These are phyloP conservation scores for Nicotiana tomentosiformis DNA, from an alignment of 257 asterid species.

Conservation along the genomic window DNA sequence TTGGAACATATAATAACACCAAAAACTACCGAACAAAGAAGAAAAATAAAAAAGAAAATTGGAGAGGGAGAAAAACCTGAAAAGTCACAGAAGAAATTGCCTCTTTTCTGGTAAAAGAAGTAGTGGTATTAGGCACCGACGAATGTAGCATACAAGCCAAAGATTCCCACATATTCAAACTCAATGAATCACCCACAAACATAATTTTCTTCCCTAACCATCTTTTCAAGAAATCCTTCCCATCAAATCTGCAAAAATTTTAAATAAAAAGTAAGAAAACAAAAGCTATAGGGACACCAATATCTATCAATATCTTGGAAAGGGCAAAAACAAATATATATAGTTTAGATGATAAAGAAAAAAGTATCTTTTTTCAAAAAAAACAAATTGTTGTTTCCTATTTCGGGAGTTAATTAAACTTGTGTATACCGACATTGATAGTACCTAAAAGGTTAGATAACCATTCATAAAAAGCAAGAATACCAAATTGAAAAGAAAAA, in stretches of 20 bases:
- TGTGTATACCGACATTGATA: background rate
- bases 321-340: no score
- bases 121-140: background rate
- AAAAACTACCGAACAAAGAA: no score
- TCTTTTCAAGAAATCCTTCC: conserved; percentile 16
- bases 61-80: background rate
- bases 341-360: no score
- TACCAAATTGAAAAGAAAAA: no score
- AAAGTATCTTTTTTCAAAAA: no score
- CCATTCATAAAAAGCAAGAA: no score
- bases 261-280: background rate
- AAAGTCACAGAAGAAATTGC: conserved; percentile 9
- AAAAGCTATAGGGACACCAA: background rate
- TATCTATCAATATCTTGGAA: no score
- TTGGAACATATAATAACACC: no score
- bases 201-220: conserved; percentile 24
- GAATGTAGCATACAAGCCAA: conserved; percentile 22
- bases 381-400: no score
- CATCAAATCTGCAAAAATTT: conserved; percentile 13
- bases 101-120: background rate
- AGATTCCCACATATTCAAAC: conserved; percentile 23
- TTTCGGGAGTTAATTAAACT: background rate
- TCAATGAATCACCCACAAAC: conserved; percentile 29
- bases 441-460: no score
- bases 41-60: background rate